Percentiles rank a stretch among this genome's conserved stretches.
phyloP scores from a whole-genome alignment of 176 grass and related monocot genomes.

The Hordeum marinum region DNA sequence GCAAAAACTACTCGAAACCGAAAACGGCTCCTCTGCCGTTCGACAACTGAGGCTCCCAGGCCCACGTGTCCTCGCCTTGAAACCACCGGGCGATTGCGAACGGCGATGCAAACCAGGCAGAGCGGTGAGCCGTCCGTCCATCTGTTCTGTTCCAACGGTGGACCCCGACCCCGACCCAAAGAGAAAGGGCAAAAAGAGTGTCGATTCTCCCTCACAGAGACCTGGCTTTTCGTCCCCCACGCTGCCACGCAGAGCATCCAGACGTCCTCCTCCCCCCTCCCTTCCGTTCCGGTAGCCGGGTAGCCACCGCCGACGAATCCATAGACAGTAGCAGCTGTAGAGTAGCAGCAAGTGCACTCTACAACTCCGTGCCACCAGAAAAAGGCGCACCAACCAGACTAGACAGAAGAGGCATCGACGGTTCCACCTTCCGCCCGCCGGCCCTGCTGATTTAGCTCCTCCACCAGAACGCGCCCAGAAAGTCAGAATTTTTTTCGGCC shows the following conservation, averaged over 20 bases:
- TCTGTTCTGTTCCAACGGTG: background rate
- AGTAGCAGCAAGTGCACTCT: background rate
- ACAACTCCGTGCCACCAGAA: constrained; percentile 19
- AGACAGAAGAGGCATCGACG: background rate
- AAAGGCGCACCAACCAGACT: background rate
- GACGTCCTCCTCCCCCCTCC: background rate
- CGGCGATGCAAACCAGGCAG: background rate
- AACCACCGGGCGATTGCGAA: too few relatives aligned
- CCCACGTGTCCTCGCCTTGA: too few relatives aligned
- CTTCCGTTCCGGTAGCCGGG: constrained; percentile 15
- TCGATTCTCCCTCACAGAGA: background rate
- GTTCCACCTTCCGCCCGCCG: background rate
- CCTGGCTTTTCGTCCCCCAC: background rate
- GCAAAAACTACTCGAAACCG: too few relatives aligned
- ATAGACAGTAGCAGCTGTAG: background rate
- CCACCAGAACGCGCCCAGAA: constrained; percentile 24
- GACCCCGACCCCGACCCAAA: background rate
- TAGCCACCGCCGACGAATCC: constrained; percentile 9
- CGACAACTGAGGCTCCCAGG: too few relatives aligned
- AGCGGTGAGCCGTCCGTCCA: background rate
- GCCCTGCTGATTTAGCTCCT: constrained; percentile 24
- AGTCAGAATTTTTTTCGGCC: constrained; percentile 21
- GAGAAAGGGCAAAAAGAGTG: background rate
- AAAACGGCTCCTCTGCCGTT: too few relatives aligned
- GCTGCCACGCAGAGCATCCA: background rate